phyloP scores from a whole-genome alignment of 805 yeast genomes.

The Lipomyces oligophaga region DNA sequence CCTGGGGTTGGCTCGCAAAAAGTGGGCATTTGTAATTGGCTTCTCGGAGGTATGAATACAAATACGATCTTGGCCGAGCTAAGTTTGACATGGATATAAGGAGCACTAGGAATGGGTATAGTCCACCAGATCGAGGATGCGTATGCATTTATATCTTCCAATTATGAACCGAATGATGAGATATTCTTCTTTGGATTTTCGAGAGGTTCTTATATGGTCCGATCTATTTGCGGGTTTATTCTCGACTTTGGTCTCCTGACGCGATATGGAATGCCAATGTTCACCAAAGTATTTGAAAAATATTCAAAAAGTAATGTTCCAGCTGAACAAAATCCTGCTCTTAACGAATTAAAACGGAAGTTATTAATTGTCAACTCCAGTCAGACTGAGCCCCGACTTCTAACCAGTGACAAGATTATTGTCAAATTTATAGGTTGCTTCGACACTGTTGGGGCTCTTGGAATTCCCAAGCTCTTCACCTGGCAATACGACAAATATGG shows the following conservation, averaged over 20 bases:
- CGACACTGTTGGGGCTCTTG: conserved; percentile 24
- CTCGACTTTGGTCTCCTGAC: conserved; percentile 10
- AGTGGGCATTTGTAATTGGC: not conserved
- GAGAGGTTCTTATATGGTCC: conserved; percentile 20
- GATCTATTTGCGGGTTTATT: conserved; percentile 10
- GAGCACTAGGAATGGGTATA: conserved; percentile 9
- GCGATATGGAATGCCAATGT: conserved; percentile 10
- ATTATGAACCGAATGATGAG: conserved; percentile 17
- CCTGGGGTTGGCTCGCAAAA: conserved; percentile 9
- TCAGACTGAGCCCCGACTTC: not conserved
- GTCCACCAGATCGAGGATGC: conserved; percentile 10
- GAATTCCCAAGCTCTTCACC: conserved; percentile 7
- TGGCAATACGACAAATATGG: conserved; percentile 1
- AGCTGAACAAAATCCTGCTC: not conserved
- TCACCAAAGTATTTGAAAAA: conserved; percentile 3
- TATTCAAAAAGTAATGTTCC: not conserved
- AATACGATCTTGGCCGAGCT: not conserved
- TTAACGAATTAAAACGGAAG: not conserved
- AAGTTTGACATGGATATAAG: not conserved
- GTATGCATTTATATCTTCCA: conserved; percentile 12
- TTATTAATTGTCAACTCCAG: no score
- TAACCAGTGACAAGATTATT: not conserved
- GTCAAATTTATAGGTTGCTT: conserved; percentile 18
- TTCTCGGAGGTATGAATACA: conserved; percentile 1
- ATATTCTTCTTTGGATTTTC: conserved; percentile 22